Conservation (phyloP, 352 stramenopile species). For the Thraustotheca clavata region DNA sequence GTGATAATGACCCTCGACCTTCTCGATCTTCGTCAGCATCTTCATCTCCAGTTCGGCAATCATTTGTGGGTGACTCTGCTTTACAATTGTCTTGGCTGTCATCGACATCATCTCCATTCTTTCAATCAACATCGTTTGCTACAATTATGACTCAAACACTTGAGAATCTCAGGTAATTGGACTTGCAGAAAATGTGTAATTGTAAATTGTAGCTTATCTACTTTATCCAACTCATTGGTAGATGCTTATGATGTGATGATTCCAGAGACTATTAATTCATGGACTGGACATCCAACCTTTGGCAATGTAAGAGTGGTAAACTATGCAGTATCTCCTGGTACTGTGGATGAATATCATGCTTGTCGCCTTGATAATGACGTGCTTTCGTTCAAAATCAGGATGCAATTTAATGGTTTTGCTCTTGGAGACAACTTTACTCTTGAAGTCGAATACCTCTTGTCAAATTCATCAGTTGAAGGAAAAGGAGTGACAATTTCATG, state of each 20-base stretch:
- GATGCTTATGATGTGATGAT: constrained; percentile 18
- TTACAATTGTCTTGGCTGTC: background rate
- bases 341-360: constrained; percentile 10
- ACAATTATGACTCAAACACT: background rate
- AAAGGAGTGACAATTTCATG: background rate
- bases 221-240: constrained; percentile 1
- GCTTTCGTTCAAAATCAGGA: constrained; percentile 11
- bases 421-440: constrained; percentile 2
- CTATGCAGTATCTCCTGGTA: background rate
- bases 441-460: constrained; percentile 6
- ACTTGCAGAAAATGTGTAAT: background rate
- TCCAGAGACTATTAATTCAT: background rate
- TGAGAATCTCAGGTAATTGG: background rate
- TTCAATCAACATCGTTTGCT: constrained; percentile 1
- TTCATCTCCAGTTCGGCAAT: background rate
- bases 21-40: background rate
- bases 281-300: background rate
- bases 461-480: too few species aligned
- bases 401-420: background rate
- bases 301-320: constrained; percentile 13
- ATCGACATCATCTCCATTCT: background rate
- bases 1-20: background rate
- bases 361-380: background rate
- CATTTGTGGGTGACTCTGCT: background rate
- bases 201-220: background rate